Evolutionary conservation across 345 rosid genomes (phyloP).

Genomic region (Linum usitatissimum): DNA sequence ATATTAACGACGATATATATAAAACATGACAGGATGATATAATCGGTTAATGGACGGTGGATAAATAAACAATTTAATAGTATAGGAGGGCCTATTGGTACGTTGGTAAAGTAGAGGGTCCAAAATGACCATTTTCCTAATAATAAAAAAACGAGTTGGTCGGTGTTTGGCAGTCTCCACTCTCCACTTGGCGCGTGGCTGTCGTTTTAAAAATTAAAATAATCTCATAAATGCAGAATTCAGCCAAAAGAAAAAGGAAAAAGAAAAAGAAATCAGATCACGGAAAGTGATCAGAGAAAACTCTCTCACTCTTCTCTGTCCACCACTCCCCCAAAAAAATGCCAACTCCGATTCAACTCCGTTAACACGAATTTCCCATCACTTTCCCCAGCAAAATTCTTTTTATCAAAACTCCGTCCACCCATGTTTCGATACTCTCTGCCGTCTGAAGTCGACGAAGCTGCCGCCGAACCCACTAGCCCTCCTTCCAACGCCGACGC

Average conservation of each 20-base stretch:
- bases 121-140: neutral
- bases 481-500: constrained; percentile 14
- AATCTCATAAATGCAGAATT: no score
- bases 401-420: neutral
- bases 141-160: neutral
- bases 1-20: no score
- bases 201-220: neutral
- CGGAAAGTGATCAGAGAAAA: neutral
- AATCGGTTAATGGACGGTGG: no score
- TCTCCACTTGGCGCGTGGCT: neutral
- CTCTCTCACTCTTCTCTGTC: neutral
- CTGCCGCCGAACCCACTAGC: constrained; percentile 4
- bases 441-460: constrained; percentile 2
- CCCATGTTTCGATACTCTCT: neutral
- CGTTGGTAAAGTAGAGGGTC: no score
- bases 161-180: neutral
- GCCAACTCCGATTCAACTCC: neutral
- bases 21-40: no score
- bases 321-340: neutral
- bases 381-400: neutral
- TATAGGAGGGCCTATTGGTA: no score
- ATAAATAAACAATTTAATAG: no score
- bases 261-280: neutral
- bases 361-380: neutral
- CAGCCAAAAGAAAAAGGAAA: neutral